These are phyloP conservation scores for Lycium barbarum DNA, from an alignment of 257 asterid genomes.

Conservation along the genomic window DNA sequence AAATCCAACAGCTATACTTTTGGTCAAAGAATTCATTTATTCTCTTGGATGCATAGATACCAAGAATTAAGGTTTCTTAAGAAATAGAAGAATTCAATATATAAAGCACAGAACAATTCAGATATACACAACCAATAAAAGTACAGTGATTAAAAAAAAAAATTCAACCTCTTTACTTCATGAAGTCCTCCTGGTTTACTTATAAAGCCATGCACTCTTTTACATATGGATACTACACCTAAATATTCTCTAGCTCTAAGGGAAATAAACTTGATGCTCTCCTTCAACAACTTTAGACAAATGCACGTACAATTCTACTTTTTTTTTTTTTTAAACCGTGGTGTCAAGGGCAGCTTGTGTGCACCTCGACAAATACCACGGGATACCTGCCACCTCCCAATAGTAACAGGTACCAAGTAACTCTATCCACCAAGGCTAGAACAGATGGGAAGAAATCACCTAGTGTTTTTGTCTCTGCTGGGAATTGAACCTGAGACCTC, in stretches of 20 bases:
- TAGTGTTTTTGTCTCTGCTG: too few species aligned
- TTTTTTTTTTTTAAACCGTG: too few species aligned
- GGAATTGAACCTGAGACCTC: too few species aligned
- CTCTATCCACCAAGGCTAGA: too few species aligned
- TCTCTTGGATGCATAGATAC: constrained; percentile 9
- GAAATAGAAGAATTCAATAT: not conserved
- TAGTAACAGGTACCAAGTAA: too few species aligned
- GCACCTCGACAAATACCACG: too few species aligned
- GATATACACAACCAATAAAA: not conserved
- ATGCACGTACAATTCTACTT: not conserved
- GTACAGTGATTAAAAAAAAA: not conserved
- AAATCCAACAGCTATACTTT: not conserved
- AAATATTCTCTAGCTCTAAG: not conserved
- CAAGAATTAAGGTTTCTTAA: constrained; percentile 4
- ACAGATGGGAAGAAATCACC: too few species aligned
- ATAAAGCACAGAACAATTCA: not conserved
- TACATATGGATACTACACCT: not conserved
- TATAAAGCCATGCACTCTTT: not conserved
- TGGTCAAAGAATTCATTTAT: not conserved
- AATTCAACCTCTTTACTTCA: not conserved
- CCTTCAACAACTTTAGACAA: constrained; percentile 12
- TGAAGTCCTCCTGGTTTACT: constrained; percentile 20
- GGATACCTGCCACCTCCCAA: too few species aligned
- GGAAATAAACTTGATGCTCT: not conserved
- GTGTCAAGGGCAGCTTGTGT: too few species aligned